Evolutionary conservation across 495 filamentous ascomycete genomes (phyloP).

Genomic region (Amorphotheca resinae): DNA sequence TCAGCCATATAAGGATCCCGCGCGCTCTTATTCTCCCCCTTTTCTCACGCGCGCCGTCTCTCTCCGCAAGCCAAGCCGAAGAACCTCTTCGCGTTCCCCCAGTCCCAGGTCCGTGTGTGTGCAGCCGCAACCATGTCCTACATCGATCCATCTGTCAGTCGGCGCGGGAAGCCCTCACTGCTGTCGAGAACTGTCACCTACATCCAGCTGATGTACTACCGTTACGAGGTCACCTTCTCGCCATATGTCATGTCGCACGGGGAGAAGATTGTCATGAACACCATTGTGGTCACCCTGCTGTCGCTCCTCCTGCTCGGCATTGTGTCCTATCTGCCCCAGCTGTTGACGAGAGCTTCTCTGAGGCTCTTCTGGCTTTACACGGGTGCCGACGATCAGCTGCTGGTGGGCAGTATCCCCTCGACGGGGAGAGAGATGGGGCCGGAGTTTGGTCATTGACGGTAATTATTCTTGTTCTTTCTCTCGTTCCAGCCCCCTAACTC

Average conservation of each 20-base stretch:
- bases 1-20: too few species aligned
- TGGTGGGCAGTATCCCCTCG: background rate
- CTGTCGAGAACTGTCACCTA: conserved; percentile 36
- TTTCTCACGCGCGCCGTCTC: too few species aligned
- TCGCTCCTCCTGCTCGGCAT: conserved; percentile 4
- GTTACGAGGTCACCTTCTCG: conserved; percentile 71
- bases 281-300: conserved; percentile 6
- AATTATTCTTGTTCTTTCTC: too few species aligned
- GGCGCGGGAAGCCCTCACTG: background rate
- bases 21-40: too few species aligned
- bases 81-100: too few species aligned
- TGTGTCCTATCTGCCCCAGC: conserved; percentile 5
- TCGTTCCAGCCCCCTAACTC: too few species aligned
- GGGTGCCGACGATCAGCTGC: background rate
- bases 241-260: conserved; percentile 71
- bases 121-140: too few species aligned
- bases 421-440: background rate
- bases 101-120: too few species aligned
- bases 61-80: too few species aligned
- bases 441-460: background rate
- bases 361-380: conserved; percentile 4
- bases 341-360: background rate
- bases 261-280: conserved; percentile 64
- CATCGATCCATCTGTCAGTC: too few species aligned
- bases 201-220: conserved; percentile 64